Percentiles rank a stretch among this genome's conserved stretches.
Conservation (phyloP, 352 stramenopile genomes). For the Hyaloperonospora arabidopsidis region DNA sequence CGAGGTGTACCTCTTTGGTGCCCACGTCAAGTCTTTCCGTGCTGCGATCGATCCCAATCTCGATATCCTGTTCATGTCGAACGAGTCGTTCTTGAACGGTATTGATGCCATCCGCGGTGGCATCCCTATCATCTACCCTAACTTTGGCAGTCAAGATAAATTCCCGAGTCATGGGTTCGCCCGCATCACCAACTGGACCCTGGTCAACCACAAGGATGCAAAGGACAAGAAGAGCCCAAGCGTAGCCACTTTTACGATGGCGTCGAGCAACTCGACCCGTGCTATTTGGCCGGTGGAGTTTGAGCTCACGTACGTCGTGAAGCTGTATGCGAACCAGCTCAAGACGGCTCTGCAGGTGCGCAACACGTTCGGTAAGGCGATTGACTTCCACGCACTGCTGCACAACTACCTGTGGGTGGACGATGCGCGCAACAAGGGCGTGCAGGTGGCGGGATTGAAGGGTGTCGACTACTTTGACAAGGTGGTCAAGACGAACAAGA, state of each 20-base stretch:
- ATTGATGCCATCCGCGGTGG: constrained; percentile 86
- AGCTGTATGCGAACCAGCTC: constrained; percentile 49
- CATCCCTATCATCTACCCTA: constrained; percentile 88
- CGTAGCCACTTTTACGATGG: constrained; percentile 32
- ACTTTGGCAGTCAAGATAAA: constrained; percentile 64
- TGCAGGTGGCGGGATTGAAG: constrained; percentile 76
- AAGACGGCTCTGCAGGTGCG: constrained; percentile 70
- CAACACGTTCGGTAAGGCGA: constrained; percentile 78
- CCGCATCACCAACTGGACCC: constrained; percentile 41
- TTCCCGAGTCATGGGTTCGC: constrained; percentile 86
- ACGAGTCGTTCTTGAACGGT: constrained; percentile 69
- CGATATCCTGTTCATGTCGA: constrained; percentile 82
- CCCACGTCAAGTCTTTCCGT: constrained; percentile 70
- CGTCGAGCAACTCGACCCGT: constrained; percentile 24
- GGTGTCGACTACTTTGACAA: constrained; percentile 85
- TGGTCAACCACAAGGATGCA: constrained; percentile 14
- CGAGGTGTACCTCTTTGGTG: constrained; percentile 69
- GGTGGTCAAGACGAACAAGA: constrained; percentile 56
- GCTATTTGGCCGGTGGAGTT: constrained; percentile 49
- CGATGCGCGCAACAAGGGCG: constrained; percentile 46
- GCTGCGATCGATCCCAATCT: constrained; percentile 16
- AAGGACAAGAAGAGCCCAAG: constrained; percentile 9
- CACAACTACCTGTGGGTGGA: constrained; percentile 91
- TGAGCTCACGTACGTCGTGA: constrained; percentile 60
- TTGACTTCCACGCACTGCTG: constrained; percentile 89